Evolutionary conservation across 2,329 filamentous ascomycete species (phyloP).

Genomic region (Pestalotiopsis sp.): DNA sequence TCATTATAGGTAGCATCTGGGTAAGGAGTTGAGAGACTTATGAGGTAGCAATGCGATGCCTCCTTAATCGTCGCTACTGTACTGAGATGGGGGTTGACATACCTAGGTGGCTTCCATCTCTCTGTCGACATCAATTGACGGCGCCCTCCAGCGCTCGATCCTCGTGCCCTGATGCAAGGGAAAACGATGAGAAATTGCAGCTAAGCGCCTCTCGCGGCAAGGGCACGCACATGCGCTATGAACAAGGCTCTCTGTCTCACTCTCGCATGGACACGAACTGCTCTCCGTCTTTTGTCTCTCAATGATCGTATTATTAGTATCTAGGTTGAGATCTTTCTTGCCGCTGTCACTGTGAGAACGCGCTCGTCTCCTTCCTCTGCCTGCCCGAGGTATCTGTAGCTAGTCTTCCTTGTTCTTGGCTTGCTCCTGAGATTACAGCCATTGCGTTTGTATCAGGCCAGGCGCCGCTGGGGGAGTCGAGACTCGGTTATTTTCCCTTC

Average conservation of each 20-base stretch:
- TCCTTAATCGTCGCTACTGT: neutral
- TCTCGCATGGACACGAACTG: neutral
- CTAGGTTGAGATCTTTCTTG: neutral
- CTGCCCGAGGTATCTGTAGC: neutral
- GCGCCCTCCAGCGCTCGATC: neutral
- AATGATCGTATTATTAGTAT: neutral
- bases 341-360: neutral
- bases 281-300: neutral
- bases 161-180: neutral
- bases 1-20: neutral
- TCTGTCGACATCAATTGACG: too few relatives aligned
- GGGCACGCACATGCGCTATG: neutral
- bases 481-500: neutral
- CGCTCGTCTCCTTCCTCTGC: neutral
- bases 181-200: neutral
- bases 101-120: too few relatives aligned
- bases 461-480: neutral
- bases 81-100: neutral
- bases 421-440: neutral
- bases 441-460: neutral
- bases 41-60: neutral
- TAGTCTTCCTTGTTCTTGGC: neutral
- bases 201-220: neutral
- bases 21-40: neutral
- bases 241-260: neutral